phyloP scores from a whole-genome alignment of 352 stramenopile genomes.

The Globisporangium cystogenes region DNA sequence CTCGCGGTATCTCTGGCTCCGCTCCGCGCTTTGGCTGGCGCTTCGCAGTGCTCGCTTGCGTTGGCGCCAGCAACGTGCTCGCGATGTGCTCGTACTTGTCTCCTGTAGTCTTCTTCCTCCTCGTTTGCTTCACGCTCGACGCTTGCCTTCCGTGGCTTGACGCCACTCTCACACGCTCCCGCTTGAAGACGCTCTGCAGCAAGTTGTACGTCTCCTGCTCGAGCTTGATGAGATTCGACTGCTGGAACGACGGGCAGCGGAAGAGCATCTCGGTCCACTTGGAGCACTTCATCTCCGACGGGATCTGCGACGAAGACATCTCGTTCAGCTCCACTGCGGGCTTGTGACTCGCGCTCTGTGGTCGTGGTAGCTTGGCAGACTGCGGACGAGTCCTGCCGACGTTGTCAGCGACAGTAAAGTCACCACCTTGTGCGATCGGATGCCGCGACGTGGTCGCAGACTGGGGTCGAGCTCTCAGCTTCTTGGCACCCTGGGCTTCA shows the following conservation, averaged over 20 bases:
- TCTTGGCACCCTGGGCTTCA: neutral
- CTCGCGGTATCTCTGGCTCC: conserved; percentile 10
- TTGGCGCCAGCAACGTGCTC: conserved; percentile 3
- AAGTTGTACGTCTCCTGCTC: conserved; percentile 47
- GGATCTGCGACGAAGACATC: neutral
- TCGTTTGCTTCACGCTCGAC: neutral
- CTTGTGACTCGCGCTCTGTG: neutral
- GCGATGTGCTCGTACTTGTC: neutral
- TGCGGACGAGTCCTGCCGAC: conserved; percentile 6
- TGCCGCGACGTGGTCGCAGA: conserved; percentile 19
- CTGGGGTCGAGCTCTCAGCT: conserved; percentile 18
- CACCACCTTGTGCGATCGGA: neutral
- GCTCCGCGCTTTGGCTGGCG: neutral
- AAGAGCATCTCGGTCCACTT: conserved; percentile 45
- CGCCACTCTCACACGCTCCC: conserved; percentile 6
- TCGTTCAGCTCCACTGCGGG: neutral
- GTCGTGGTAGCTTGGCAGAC: conserved; percentile 8
- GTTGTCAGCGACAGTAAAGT: neutral
- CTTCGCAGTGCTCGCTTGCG: conserved; percentile 8
- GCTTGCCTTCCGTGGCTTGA: neutral
- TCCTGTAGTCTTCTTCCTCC: neutral
- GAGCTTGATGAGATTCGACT: conserved; percentile 22
- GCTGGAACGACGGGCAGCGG: conserved; percentile 30
- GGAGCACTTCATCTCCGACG: conserved; percentile 12
- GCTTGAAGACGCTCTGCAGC: conserved; percentile 27